These are phyloP conservation scores for Diplodia sapinea DNA, from an alignment of 2,329 filamentous ascomycete genomes.

Conservation along the genomic window DNA sequence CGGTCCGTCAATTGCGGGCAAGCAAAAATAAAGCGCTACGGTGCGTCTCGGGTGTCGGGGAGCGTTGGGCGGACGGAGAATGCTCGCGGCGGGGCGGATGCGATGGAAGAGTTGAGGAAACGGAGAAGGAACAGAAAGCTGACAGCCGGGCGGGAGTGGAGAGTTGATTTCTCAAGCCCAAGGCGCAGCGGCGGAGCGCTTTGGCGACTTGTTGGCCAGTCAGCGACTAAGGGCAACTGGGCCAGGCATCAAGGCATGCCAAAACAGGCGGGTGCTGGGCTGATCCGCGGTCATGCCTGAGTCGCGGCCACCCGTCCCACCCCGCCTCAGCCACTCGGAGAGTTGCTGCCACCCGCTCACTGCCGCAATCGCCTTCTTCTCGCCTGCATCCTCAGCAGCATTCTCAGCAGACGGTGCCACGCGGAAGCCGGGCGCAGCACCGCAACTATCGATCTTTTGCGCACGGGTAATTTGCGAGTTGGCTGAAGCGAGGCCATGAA, in stretches of 20 bases:
- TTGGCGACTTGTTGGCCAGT: conserved; percentile 6
- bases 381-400: background rate
- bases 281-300: background rate
- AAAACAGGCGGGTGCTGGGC: background rate
- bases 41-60: background rate
- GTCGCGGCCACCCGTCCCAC: background rate
- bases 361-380: background rate
- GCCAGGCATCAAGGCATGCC: conserved; percentile 12
- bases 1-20: conserved; percentile 18
- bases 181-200: background rate
- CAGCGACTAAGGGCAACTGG: background rate
- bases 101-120: conserved; percentile 18
- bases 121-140: background rate
- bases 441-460: background rate
- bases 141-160: conserved; percentile 8
- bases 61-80: background rate
- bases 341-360: background rate
- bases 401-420: background rate
- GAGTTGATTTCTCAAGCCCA: conserved; percentile 24
- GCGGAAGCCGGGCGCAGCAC: conserved; percentile 3
- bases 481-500: conserved; percentile 9
- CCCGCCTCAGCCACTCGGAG: conserved; percentile 1
- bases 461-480: background rate
- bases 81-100: background rate
- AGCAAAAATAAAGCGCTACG: background rate